Base-by-base conservation (phyloP, 2,329 filamentous ascomycete genomes). In the Byssochlamys sp. region DNA sequence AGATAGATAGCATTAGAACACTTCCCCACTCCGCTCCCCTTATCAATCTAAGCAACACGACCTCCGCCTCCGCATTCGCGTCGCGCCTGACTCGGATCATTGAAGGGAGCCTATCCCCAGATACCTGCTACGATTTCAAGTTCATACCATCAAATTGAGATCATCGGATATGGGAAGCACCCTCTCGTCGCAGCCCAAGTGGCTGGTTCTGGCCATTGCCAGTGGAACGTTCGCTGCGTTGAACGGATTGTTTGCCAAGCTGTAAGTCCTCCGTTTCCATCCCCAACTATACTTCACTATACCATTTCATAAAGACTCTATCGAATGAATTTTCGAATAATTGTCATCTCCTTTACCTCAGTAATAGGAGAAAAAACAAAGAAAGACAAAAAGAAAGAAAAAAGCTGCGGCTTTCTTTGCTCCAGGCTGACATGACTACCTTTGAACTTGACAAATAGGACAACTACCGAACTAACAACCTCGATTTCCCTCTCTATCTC, bases 171-270 rank as follows among this genome's bases (percentile, higher is more conserved):
- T 45, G 39, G 14, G 19, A 9, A 55, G 35, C 24, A 59, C 26
- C 35, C 50, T 48, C 4, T 26, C 55, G 51, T 52, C 63, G 51
- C 51, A 60, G 25, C 64, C 67, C 53, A 70, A 69, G 60, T 80
- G 77, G 77, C 75, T 86, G 52, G 65, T 82, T 60, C 77, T 84
- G 57, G 83, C 84, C 52, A 71, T 85, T 35, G 77, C 81, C n/a
- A 83, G 80, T 62, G 84, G 84, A 57, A 77, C 78, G 48, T 86
- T 83, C 67, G 84, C 84, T 19, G 83, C 84, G 10, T 75, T 84
- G 64, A 86, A 86, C 63, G 84, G 84, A 54, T 79, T 85, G n/a
- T 86, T 86, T 68, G 84, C 84, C 10, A 86, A 86, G 71, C 75
- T 86, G 81, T 84, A 74, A 48, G 71, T 66, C 6, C 10, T 50